Base-by-base conservation (phyloP, 2,329 filamentous ascomycete species). In the Claviceps humidiphila region DNA sequence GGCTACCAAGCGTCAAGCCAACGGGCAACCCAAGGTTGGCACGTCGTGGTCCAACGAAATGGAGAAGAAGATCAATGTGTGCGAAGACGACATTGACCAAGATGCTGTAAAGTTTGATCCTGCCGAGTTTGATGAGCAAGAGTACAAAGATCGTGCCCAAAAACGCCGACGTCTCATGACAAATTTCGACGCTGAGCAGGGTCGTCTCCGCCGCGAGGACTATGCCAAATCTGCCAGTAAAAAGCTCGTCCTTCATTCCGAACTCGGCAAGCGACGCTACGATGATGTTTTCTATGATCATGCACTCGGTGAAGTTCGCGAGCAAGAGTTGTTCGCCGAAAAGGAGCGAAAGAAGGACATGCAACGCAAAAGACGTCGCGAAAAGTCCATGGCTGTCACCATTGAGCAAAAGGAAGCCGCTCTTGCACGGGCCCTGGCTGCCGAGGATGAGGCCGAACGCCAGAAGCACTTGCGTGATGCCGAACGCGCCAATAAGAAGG, bases 311-410 rank as follows among this genome's bases (percentile, higher is more conserved):
- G 85, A 95, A 60, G 91, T 97, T 2, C 87, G 93, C 58, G 85
- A 89, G 56, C 88, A 89, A 58, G 91, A 96, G 66, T 76, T 96
- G 7, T 85, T 86, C 55, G 89, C 91, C 55, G 93, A 98, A 68
- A 98, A 98, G 71, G 93, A 98, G 70, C 88, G 93, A 58, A 98
- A 98, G 74, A 98, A 98, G 73, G 93, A 98, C 64, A 97, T 98
- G 89, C 93, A 98, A 67, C 86, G 93, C 57, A 98, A 97, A 73
- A 82, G 93, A 55, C 84, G 93, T 44, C 85, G 93, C 17, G 91
- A 97, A 66, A 96, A 96, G 72, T 95, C 91, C 4, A 89, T 96
- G 75, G 89, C 89, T 4, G 85, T 94, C 54, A 91, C 89, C 6
- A 86, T 94, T 60, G 91, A 96, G 64, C 84, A 89, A 64, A 93